Percentiles rank a stretch among this genome's conserved stretches.
These are phyloP conservation scores for Leishmania major DNA, from an alignment of 208 protist genomes.

Conservation along the genomic window DNA sequence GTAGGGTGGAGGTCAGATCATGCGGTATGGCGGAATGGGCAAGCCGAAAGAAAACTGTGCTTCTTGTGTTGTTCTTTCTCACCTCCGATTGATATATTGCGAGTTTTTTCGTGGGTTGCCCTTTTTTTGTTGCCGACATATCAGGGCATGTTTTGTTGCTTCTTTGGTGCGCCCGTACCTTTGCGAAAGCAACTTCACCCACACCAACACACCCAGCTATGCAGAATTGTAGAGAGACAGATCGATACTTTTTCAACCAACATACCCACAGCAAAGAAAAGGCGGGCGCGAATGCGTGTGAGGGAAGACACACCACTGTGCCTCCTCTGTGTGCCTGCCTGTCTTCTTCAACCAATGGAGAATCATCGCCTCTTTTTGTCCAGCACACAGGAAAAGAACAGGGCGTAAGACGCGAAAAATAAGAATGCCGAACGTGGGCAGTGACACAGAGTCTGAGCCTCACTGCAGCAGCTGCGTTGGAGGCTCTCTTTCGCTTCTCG, in stretches of 20 bases:
- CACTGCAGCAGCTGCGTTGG: not conserved
- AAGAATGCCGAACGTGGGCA: not conserved
- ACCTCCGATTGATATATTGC: not conserved
- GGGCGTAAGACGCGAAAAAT: not conserved
- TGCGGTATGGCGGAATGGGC: not conserved
- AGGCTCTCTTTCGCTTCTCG: not conserved
- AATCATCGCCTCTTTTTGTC: not conserved
- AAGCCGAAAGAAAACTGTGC: not conserved
- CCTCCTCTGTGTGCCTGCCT: not conserved
- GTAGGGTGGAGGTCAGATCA: not conserved
- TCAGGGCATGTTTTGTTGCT: not conserved
- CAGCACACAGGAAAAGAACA: too few species aligned
- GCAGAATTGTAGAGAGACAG: not conserved
- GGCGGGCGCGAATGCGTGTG: too few species aligned
- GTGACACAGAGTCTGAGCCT: not conserved
- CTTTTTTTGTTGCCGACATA: not conserved
- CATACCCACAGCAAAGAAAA: not conserved
- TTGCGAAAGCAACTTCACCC: not conserved
- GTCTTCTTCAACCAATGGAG: not conserved
- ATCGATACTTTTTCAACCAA: not conserved
- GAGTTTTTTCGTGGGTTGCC: not conserved
- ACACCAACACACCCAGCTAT: not conserved
- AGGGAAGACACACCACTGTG: not conserved
- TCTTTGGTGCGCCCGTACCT: not conserved
- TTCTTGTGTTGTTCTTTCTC: not conserved